Evolutionary conservation across 2,329 filamentous ascomycete genomes (phyloP), one percentile per base, ranked within the genome.

Genomic region (Penicillium sp.): DNA sequence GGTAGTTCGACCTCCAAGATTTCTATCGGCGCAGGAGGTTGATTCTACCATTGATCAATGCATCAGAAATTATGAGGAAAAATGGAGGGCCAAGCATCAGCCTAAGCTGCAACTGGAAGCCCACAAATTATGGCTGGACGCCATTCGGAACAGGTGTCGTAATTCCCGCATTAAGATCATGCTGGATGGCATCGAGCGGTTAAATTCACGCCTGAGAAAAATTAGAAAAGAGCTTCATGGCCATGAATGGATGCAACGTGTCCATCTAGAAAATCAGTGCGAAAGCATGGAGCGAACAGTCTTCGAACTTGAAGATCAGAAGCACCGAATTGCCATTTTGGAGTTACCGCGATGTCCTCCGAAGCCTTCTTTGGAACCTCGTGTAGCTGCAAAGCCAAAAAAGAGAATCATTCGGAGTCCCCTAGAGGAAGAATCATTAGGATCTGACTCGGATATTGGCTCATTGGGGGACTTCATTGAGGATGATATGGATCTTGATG

Each of bases 241-340:
- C 1, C 73, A 80, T 16, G 67, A 76, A 28, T 90, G 86, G 82
- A 68, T 71, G 11, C 81, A 74, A 7, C 72, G 75, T 21, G 64
- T 70, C 1, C 78, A 85, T 14, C 66, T 94, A 14, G 72, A 77
- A 24, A 73, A 71, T 5, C 82, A 84, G 63, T 84, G 85, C 49
- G 71, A 74, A 11, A 80, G 74, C 35, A 74, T 96, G 55, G 85
- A 93, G 58, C 74, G 77, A 4, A 90, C 80, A 3, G 72, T 96
- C 0, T 80, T 83, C 35, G 81, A 88, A 55, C 81, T 82, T 49
- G 68, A 77, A 60, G 64, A 65, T 24, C 63, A 66, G 23, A 66
- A 67, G 26, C 84, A 79, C 78, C 75, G 75, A 49, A 68, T 77
- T 33, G 65, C 66, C 9, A 66, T 79, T 1, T 70, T 81, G 60